These are phyloP conservation scores for Spergularia bocconei DNA, from an alignment of 148 eudicot genomes.

Conservation along the genomic window DNA sequence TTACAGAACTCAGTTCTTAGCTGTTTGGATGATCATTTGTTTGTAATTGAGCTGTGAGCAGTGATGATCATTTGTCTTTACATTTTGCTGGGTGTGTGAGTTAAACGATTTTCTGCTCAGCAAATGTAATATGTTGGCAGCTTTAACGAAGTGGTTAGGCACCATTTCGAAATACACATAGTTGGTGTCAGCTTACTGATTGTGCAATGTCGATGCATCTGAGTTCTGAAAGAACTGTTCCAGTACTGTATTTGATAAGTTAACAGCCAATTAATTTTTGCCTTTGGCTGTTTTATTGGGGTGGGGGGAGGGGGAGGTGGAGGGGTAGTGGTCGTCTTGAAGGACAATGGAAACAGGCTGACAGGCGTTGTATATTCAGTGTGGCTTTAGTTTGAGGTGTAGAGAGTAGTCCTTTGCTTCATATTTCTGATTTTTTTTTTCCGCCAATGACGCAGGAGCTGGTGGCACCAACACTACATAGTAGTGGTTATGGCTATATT, in stretches of 20 bases:
- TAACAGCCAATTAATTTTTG: not conserved
- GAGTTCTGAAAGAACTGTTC: not conserved
- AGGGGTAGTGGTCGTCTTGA: not conserved
- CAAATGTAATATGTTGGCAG: not conserved
- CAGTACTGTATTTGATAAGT: not conserved
- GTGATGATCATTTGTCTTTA: not conserved
- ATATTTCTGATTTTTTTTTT: constrained; percentile 4
- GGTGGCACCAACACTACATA: constrained; percentile 66
- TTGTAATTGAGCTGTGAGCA: not conserved
- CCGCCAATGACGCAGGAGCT: constrained; percentile 46
- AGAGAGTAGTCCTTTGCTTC: not conserved
- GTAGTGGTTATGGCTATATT: constrained; percentile 41
- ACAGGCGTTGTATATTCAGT: not conserved
- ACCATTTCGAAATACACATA: not conserved
- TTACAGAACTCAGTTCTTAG: not conserved
- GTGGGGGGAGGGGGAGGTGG: no score
- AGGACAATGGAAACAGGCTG: not conserved
- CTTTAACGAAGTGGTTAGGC: not conserved
- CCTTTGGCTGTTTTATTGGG: not conserved
- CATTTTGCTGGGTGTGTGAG: not conserved
- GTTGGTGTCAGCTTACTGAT: not conserved
- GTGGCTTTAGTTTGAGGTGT: not conserved
- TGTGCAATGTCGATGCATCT: not conserved
- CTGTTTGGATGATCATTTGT: not conserved
- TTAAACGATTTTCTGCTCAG: not conserved